Evolutionary conservation across 768 basidiomycete genomes (phyloP), one percentile per base, ranked within the genome.

Genomic region (Dentipellis sp.): DNA sequence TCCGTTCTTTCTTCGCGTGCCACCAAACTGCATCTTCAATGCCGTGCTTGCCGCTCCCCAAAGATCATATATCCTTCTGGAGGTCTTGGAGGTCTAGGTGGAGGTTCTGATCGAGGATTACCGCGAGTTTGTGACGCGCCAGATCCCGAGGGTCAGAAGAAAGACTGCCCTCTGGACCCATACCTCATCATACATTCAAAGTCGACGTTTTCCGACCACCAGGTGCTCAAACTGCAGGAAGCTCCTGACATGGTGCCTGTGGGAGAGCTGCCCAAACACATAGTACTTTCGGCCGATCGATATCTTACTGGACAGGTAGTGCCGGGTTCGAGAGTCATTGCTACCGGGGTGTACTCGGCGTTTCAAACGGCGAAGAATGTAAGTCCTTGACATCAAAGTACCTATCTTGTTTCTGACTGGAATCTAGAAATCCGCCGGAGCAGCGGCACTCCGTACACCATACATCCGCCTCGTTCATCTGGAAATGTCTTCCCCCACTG

Each of bases 221-320:
- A 99, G 71, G 89, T 83, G 10, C 78, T 99, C 63, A 99, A 99
- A 68, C 80, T 99, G 11, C 97, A 99, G 70, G 97, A 99, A 70
- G 94, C 95, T 16, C 97, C 97, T 0, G 97, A 99, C 69, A 97
- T 97, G 92, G 97, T 99, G 1, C 97, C 97, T 0, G 94, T 98
- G 22, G 97, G 97, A 78, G 97, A 99, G 67, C 75, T 99, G 42
- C 97, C 97, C 9, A 74, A 94, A 50, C 97, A 98, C 67, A 93
- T 99, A 79, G 78, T 95, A 52, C 75, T 99, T 22, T 94, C 91
- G 29, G 84, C 83, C 4, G 97, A 99, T 68, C 77, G 95, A 68
- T 86, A 93, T 65, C 75, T 98, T 54, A 92, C 94, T 0, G 93
- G 91, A 0, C 86, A 86, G 66, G 94, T 97, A 10, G 90, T 97